These are phyloP conservation scores for Parasitella parasitica DNA, from an alignment of 371 early-diverging fungal species.

Conservation along the genomic window DNA sequence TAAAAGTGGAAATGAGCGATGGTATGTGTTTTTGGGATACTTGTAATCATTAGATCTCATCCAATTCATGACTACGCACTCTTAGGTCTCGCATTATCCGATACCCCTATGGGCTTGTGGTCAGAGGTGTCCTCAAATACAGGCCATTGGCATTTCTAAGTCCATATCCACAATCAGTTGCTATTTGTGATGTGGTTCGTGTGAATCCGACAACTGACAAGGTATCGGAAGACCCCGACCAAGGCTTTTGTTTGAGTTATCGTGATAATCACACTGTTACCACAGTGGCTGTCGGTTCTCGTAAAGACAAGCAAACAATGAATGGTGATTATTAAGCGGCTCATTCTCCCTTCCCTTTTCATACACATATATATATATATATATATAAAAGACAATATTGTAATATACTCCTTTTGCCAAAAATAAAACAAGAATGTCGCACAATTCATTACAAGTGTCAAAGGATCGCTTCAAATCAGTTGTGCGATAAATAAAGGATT, in stretches of 20 bases:
- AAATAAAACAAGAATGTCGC: too few relatives aligned
- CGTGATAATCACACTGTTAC: neutral
- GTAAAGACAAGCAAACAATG: too few relatives aligned
- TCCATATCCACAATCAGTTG: slow-evolving; percentile 29
- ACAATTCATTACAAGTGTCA: too few relatives aligned
- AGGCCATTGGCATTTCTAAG: slow-evolving; percentile 27
- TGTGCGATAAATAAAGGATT: too few relatives aligned
- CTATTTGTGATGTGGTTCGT: slow-evolving; percentile 46
- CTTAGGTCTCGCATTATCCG: slow-evolving; percentile 52
- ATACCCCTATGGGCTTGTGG: slow-evolving; percentile 63
- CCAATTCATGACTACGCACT: too few relatives aligned
- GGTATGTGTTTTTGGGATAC: slow-evolving; percentile 19
- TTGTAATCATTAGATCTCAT: too few relatives aligned
- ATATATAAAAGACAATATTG: neutral
- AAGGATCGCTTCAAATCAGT: too few relatives aligned
- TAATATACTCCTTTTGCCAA: neutral
- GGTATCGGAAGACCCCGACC: slow-evolving; percentile 40
- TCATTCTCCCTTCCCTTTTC: neutral
- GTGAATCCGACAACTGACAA: slow-evolving; percentile 46
- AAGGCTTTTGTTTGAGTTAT: slow-evolving; percentile 32
- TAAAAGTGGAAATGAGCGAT: slow-evolving; percentile 49
- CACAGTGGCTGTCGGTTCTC: neutral
- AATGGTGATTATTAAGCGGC: too few relatives aligned
- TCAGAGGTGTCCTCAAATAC: slow-evolving; percentile 66
- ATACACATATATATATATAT: neutral